A percentile compares a stretch with the other conserved stretches of the same genome.
These are phyloP conservation scores for Sextonia rubra DNA, from an alignment of 164 flowering plant species.

Conservation along the genomic window DNA sequence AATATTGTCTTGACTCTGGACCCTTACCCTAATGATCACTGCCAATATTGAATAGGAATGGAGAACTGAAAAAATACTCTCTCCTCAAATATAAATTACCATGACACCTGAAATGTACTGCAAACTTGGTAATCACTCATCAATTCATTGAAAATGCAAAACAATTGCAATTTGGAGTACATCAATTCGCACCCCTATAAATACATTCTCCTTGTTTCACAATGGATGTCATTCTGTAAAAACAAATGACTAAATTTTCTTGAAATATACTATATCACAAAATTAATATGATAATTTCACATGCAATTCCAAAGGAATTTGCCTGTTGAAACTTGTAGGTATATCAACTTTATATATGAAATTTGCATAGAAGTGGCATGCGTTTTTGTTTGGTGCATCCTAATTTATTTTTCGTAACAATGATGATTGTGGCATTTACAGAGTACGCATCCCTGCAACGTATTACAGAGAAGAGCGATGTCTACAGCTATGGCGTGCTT, in stretches of 20 bases:
- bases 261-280: not conserved
- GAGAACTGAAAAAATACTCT: not conserved
- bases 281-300: not conserved
- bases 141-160: too few species aligned
- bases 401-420: not conserved
- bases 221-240: too few species aligned
- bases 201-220: too few species aligned
- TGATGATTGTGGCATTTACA: constrained; percentile 21
- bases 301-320: too few species aligned
- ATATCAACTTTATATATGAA: too few species aligned
- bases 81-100: not conserved
- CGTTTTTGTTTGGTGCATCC: not conserved
- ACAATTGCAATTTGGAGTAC: too few species aligned
- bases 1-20: too few species aligned
- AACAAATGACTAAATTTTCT: not conserved
- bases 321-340: too few species aligned
- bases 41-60: too few species aligned
- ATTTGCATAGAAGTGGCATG: too few species aligned
- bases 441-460: constrained; percentile 74
- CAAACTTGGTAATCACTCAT: not conserved
- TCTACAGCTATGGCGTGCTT: constrained; percentile 88
- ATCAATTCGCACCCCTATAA: too few species aligned
- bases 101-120: not conserved
- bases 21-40: too few species aligned
- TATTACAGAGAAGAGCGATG: constrained; percentile 87